These are phyloP conservation scores for Tetrahymena thermophila DNA, from an alignment of 73 alveolate species.

Conservation along the genomic window DNA sequence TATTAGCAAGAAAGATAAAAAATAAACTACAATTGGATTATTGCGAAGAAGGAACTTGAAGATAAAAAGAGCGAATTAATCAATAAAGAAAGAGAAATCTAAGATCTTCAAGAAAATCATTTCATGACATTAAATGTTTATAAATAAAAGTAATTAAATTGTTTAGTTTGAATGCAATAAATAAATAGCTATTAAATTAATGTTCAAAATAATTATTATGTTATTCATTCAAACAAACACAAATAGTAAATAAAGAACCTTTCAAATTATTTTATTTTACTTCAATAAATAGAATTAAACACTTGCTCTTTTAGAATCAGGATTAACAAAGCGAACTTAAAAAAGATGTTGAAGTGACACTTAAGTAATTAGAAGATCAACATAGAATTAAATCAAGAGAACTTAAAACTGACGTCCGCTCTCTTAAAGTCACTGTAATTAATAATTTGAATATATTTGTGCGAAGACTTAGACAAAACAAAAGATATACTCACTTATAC, in stretches of 20 bases:
- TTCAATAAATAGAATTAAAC: constrained; percentile 63
- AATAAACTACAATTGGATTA: constrained; percentile 96
- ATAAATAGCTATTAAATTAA: neutral
- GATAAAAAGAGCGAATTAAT: constrained; percentile 90
- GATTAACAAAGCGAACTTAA: constrained; percentile 90
- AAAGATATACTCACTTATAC: neutral
- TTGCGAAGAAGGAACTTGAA: constrained; percentile 90
- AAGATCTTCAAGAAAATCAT: constrained; percentile 91
- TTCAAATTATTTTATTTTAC: neutral
- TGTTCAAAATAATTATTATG: no score
- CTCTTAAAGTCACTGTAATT: constrained; percentile 61
- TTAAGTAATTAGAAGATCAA: constrained; percentile 93
- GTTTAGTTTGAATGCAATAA: no score
- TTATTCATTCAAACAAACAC: no score
- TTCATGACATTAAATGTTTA: constrained; percentile 89
- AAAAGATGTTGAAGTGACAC: constrained; percentile 86
- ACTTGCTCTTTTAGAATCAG: constrained; percentile 83
- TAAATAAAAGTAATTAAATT: constrained; percentile 56
- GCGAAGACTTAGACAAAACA: neutral
- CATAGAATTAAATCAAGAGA: constrained; percentile 93
- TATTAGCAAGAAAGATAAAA: constrained; percentile 92
- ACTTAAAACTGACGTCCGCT: constrained; percentile 86
- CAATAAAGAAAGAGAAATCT: constrained; percentile 90
- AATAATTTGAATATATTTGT: neutral
- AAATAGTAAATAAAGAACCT: neutral